These are phyloP conservation scores for Fusarium mundagurra DNA, from an alignment of 2,329 filamentous ascomycete species.

Conservation along the genomic window DNA sequence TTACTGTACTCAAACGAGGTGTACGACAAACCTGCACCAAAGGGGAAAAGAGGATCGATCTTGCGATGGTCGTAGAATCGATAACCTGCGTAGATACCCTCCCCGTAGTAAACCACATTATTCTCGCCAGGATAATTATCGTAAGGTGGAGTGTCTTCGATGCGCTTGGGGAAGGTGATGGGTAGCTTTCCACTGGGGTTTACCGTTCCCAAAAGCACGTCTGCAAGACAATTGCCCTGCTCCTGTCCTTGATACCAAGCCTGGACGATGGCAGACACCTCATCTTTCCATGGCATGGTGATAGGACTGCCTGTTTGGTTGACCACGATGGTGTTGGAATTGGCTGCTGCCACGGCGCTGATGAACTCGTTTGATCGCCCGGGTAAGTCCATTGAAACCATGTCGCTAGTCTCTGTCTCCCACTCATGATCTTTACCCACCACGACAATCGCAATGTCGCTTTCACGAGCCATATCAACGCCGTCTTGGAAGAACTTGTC, in stretches of 20 bases:
- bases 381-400: not conserved
- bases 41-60: constrained; percentile 54
- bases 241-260: not conserved
- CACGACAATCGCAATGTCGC: not conserved
- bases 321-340: not conserved
- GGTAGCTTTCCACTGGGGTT: not conserved
- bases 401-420: not conserved
- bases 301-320: not conserved
- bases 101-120: constrained; percentile 71
- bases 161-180: not conserved
- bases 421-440: not conserved
- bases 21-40: constrained; percentile 26
- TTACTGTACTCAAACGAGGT: constrained; percentile 50
- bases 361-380: not conserved
- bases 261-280: not conserved
- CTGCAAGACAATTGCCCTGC: not conserved
- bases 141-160: constrained; percentile 75
- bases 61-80: constrained; percentile 69
- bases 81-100: constrained; percentile 79
- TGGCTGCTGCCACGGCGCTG: not conserved
- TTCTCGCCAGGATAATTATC: constrained; percentile 73
- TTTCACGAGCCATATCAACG: not conserved
- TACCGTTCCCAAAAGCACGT: not conserved
- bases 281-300: not conserved
- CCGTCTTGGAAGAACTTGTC: constrained; percentile 11